Conservation (phyloP, 495 filamentous ascomycete species). For the Pyrenopolyporus hunteri region DNA sequence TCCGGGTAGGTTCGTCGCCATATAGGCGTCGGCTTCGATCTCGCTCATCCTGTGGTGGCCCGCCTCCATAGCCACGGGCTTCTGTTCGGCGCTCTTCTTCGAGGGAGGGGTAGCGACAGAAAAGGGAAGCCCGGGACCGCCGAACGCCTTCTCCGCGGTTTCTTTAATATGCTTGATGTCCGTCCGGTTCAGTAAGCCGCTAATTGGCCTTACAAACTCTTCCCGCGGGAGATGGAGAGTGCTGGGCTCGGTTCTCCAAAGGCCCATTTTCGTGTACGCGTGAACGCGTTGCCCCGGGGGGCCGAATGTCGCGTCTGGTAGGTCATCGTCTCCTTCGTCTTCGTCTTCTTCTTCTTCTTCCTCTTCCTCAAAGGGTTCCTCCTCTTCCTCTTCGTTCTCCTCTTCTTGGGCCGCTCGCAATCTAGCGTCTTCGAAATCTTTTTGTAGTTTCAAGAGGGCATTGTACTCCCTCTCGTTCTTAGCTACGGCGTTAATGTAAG, state of each 20-base stretch:
- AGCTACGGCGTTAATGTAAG: conserved; percentile 51
- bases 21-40: conserved; percentile 85
- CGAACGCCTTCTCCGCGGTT: conserved; percentile 71
- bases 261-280: conserved; percentile 65
- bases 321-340: conserved; percentile 46
- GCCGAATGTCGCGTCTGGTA: conserved; percentile 42
- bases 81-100: conserved; percentile 60
- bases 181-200: conserved; percentile 65
- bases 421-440: conserved; percentile 59
- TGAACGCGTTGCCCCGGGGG: conserved; percentile 57
- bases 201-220: conserved; percentile 70
- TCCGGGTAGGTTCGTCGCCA: conserved; percentile 79
- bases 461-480: conserved; percentile 58
- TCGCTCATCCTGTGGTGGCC: conserved; percentile 74
- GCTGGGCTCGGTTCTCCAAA: conserved; percentile 68
- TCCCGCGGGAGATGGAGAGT: conserved; percentile 73
- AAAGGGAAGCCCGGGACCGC: conserved; percentile 73
- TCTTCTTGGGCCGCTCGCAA: conserved; percentile 55
- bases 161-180: conserved; percentile 75
- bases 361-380: conserved; percentile 45
- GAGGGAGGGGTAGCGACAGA: conserved; percentile 57
- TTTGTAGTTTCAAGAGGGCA: conserved; percentile 55
- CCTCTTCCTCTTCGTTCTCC: conserved; percentile 50
- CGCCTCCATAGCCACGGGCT: conserved; percentile 71
- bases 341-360: conserved; percentile 47